Percentiles rank a stretch among this genome's conserved stretches.
Evolutionary conservation across 2,329 filamentous ascomycete genomes (phyloP).

Genomic region (Drechslerella stenobrocha): DNA sequence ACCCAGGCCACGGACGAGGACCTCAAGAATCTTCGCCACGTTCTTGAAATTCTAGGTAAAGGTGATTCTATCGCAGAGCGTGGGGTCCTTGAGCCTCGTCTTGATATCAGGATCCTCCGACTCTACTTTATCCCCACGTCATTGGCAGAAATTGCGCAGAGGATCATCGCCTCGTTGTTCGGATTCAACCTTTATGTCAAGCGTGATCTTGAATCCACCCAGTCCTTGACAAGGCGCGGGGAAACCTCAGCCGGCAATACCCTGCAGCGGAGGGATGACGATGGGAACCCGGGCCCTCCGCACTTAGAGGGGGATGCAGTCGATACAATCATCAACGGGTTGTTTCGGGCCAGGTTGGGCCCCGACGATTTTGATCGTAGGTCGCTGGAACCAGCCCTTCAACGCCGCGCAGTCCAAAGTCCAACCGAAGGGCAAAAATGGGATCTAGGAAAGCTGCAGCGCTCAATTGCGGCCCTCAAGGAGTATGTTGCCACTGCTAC

Average conservation of each 20-base stretch:
- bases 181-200: conserved; percentile 1
- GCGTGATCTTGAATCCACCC: background rate
- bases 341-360: too few species aligned
- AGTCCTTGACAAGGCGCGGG: too few species aligned
- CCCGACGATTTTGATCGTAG: too few species aligned
- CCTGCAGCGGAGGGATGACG: too few species aligned
- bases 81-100: background rate
- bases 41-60: background rate
- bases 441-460: background rate
- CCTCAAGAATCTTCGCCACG: background rate
- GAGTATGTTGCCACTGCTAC: background rate
- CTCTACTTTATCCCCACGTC: background rate
- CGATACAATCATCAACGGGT: too few species aligned
- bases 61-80: background rate
- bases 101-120: background rate
- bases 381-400: background rate
- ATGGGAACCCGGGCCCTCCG: too few species aligned
- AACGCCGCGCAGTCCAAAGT: background rate
- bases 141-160: background rate
- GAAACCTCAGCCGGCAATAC: too few species aligned
- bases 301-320: too few species aligned
- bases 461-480: background rate
- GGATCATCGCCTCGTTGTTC: background rate
- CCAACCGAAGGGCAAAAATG: too few species aligned
- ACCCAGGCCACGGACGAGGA: background rate